Conservation (phyloP, 2,329 filamentous ascomycete genomes). For the Colletotrichum gigasporum region DNA sequence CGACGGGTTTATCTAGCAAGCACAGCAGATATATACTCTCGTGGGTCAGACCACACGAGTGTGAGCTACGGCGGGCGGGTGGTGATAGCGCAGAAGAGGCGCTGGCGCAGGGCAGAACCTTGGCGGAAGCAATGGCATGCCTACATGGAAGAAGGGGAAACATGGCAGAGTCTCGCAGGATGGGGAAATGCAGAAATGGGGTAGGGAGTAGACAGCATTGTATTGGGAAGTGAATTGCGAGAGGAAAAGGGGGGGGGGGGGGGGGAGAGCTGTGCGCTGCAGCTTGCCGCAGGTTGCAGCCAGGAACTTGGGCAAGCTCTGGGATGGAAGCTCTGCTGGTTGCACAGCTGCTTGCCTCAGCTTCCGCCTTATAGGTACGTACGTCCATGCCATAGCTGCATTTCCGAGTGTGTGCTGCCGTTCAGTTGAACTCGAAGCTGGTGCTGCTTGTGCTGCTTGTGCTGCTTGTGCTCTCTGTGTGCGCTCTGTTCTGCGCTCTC, state of each 20-base stretch:
- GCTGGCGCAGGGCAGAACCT: conserved; percentile 16
- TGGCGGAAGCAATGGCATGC: conserved; percentile 18
- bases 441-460: conserved; percentile 10
- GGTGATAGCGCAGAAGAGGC: background rate
- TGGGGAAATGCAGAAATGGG: conserved; percentile 14
- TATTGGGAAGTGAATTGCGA: no score
- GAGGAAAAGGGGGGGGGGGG: background rate
- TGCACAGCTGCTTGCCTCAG: background rate
- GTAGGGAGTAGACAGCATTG: background rate
- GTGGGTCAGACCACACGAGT: background rate
- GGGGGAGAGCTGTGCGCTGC: conserved; percentile 1
- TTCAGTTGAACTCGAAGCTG: conserved; percentile 26
- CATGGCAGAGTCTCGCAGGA: conserved; percentile 17
- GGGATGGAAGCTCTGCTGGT: conserved; percentile 2
- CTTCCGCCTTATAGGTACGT: conserved; percentile 12
- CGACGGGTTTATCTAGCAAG: background rate
- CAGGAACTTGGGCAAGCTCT: conserved; percentile 2
- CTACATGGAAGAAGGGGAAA: conserved; percentile 6
- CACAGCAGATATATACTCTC: background rate
- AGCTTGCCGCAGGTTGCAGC: background rate
- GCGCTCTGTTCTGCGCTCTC: background rate
- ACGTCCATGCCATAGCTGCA: conserved; percentile 13
- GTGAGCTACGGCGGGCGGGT: background rate
- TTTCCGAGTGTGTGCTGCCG: background rate
- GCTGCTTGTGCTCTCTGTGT: conserved; percentile 10